Percentiles rank a stretch among this genome's conserved stretches.
Conservation (phyloP, 257 asterid species). For the Capsicum pubescens region DNA sequence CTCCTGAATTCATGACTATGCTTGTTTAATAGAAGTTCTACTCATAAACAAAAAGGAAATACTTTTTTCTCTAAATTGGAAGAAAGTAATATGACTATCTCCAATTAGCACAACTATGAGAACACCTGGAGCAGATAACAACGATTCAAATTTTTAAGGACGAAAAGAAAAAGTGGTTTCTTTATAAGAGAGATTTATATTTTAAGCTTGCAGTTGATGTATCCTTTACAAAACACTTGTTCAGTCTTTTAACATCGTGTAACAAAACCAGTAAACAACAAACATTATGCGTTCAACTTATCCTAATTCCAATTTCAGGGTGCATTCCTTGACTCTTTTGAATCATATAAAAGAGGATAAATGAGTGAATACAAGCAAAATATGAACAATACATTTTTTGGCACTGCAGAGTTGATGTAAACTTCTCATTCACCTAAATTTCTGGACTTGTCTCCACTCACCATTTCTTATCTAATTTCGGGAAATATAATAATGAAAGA, state of each 20-base stretch:
- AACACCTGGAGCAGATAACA: background rate
- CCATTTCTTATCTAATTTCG: background rate
- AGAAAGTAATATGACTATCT: slow-evolving; percentile 20
- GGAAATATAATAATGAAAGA: background rate
- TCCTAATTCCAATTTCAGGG: slow-evolving; percentile 8
- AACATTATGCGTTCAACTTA: background rate
- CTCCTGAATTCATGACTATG: slow-evolving; percentile 35
- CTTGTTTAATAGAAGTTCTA: background rate
- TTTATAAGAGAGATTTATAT: background rate
- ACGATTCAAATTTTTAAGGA: background rate
- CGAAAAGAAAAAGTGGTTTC: background rate
- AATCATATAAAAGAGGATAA: background rate
- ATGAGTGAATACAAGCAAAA: slow-evolving; percentile 5
- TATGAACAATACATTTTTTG: background rate
- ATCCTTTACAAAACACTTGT: background rate
- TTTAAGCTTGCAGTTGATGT: slow-evolving; percentile 15
- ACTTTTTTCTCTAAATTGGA: slow-evolving; percentile 12
- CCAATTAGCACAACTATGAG: background rate
- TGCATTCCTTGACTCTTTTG: background rate
- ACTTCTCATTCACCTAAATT: background rate
- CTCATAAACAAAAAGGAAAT: background rate
- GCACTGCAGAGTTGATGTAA: background rate
- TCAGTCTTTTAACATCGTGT: slow-evolving; percentile 1
- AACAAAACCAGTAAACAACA: background rate
- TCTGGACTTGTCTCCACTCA: background rate